phyloP scores from a whole-genome alignment of 2,329 filamentous ascomycete genomes.

The Scedosporium aurantiacum region DNA sequence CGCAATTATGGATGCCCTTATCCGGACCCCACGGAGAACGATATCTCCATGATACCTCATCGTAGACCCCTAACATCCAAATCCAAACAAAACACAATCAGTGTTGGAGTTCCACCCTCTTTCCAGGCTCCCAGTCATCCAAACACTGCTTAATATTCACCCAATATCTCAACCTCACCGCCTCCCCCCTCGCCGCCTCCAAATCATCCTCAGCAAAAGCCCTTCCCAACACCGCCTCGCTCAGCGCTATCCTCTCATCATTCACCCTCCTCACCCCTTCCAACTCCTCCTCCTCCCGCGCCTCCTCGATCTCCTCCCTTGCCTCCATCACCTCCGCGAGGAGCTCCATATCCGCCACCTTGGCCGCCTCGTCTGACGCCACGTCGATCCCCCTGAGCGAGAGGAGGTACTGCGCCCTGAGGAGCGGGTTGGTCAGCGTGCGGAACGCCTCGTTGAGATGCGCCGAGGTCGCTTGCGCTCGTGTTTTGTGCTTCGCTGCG shows the following conservation, averaged over 20 bases:
- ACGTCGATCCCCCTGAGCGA: conserved; percentile 65
- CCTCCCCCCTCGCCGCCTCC: conserved; percentile 56
- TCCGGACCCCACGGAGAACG: no score
- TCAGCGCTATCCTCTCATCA: conserved; percentile 50
- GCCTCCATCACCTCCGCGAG: conserved; percentile 73
- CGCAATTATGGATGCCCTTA: no score
- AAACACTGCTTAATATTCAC: conserved; percentile 73
- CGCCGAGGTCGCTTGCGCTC: conserved; percentile 68
- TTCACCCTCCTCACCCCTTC: conserved; percentile 52
- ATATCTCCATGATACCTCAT: no score
- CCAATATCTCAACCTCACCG: conserved; percentile 79
- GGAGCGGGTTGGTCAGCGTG: conserved; percentile 67
- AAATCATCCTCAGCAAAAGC: conserved; percentile 59
- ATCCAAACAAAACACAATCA: conserved; percentile 11
- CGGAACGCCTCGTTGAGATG: conserved; percentile 87
- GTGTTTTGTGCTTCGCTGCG: conserved; percentile 34
- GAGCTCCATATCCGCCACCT: conserved; percentile 56
- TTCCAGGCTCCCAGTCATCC: conserved; percentile 74
- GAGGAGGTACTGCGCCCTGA: conserved; percentile 82
- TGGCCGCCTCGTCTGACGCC: conserved; percentile 64
- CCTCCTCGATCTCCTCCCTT: conserved; percentile 63
- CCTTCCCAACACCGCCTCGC: conserved; percentile 49
- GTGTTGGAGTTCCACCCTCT: conserved; percentile 44
- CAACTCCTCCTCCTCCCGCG: conserved; percentile 54
- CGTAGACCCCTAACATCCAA: neutral